These are phyloP conservation scores for Sanghuangporus sanghuang DNA, from an alignment of 1,284 basidiomycete genomes.

Conservation along the genomic window DNA sequence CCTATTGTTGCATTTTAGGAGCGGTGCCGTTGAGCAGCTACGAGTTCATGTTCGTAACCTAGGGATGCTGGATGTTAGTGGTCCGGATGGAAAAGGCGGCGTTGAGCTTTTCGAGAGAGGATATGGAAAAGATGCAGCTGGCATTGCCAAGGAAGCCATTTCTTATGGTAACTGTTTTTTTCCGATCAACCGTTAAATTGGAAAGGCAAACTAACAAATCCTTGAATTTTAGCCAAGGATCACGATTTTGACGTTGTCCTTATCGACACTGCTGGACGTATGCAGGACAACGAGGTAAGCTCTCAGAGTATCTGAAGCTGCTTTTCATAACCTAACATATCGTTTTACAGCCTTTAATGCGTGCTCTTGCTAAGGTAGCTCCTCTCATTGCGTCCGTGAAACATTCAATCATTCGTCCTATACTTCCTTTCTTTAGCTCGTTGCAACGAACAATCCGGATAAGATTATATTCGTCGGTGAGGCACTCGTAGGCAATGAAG, in stretches of 20 bases:
- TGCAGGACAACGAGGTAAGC: conserved; percentile 94
- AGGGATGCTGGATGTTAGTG: conserved; percentile 77
- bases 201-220: background rate
- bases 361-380: conserved; percentile 88
- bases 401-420: conserved; percentile 4
- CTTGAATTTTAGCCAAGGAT: conserved; percentile 59
- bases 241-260: conserved; percentile 91
- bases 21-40: conserved; percentile 96
- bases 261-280: conserved; percentile 95
- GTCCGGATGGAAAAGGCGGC: conserved; percentile 64
- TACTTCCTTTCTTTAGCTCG: conserved; percentile 49
- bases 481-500: conserved; percentile 94
- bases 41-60: conserved; percentile 95
- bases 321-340: conserved; percentile 5
- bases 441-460: conserved; percentile 88
- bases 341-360: conserved; percentile 76
- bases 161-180: conserved; percentile 57
- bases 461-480: conserved; percentile 97
- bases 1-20: conserved; percentile 38
- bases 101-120: conserved; percentile 96
- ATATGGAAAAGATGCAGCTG: conserved; percentile 98
- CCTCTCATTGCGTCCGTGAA: background rate
- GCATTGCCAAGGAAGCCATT: conserved; percentile 95
- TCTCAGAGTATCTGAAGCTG: background rate
- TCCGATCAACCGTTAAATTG: background rate